These are phyloP conservation scores for Yarrowia alimentaria DNA, from an alignment of 805 yeast genomes.

Conservation along the genomic window DNA sequence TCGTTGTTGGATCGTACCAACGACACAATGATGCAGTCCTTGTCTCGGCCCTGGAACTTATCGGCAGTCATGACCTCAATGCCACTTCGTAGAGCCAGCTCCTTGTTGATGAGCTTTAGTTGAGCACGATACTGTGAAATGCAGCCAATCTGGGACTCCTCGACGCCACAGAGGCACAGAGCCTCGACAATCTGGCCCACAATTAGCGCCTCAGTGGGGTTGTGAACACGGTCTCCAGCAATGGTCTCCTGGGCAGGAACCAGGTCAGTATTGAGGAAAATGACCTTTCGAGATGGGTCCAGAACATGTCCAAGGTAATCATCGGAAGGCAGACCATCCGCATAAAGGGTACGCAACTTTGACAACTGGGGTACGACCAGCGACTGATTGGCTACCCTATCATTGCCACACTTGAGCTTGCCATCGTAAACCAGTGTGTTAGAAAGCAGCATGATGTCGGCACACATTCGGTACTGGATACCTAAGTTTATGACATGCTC, in stretches of 20 bases:
- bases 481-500: slow-evolving; percentile 71
- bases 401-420: slow-evolving; percentile 70
- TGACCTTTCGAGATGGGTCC: slow-evolving; percentile 53
- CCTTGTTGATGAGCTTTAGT: slow-evolving; percentile 48
- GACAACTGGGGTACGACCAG: slow-evolving; percentile 48
- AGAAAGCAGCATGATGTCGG: slow-evolving; percentile 79
- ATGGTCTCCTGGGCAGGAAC: slow-evolving; percentile 57
- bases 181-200: slow-evolving; percentile 61
- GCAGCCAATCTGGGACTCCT: slow-evolving; percentile 65
- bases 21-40: slow-evolving; percentile 85
- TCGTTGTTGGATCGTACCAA: slow-evolving; percentile 77
- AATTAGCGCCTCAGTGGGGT: slow-evolving; percentile 67
- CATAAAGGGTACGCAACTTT: slow-evolving; percentile 27
- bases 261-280: slow-evolving; percentile 77
- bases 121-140: slow-evolving; percentile 90
- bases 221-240: slow-evolving; percentile 67
- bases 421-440: slow-evolving; percentile 77
- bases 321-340: slow-evolving; percentile 31
- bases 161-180: slow-evolving; percentile 59
- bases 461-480: slow-evolving; percentile 89
- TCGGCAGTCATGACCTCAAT: slow-evolving; percentile 91
- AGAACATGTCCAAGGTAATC: slow-evolving; percentile 62
- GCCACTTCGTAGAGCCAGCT: slow-evolving; percentile 40
- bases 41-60: slow-evolving; percentile 93
- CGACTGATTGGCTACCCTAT: slow-evolving; percentile 56